Base-by-base conservation (phyloP, 2,329 filamentous ascomycete genomes). In the Aureobasidium lini region DNA sequence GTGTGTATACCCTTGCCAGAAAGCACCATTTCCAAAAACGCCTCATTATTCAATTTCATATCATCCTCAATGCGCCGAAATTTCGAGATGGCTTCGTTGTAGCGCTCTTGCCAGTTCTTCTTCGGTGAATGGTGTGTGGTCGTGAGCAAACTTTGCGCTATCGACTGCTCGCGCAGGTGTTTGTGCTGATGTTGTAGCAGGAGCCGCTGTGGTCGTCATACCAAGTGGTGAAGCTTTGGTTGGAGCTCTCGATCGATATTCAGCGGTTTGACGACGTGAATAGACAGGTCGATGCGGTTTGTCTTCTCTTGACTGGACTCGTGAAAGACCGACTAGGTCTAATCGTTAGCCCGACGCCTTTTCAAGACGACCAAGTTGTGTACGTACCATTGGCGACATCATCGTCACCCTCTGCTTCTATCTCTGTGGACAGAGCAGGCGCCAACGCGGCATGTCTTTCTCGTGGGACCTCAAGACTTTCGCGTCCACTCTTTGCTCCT, bases 81-180 rank as follows among this genome's bases (percentile, higher is more conserved):
- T 67, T 32, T 66, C 65, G n/a, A 73, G 62, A 61, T 75, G 72
- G 4, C 75, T 76, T 42, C 70, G 68, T 52, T 74, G 68, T 56
- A 79, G 65, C 0, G 77, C 77, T 8, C 74, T 65, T 43, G 73
- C 72, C 47, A 79, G 70, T 31, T 79, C 76, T 53, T 77, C 73
- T 29, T 75, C 69, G 2, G 75, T 71, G 63, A 79, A 79, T 1
- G 73, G 73, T 18, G 69, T 62, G 53, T 74, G 71, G 48, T 69
- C 67, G 48, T 71, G 67, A 29, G 69, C 69, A 28, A 66, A 57
- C 23, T 34, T 34, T 31, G 44, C 43, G 9, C 28, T n/a, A 28
- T n/a, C 23, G 23, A 16, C 40, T 36, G 28, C 28, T 47, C 6
- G 18, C 23, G 29, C 9, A 10, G 18, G 46, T 10, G 11, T 16